Percentiles rank a stretch among this genome's conserved stretches.
Conservation (phyloP, 257 asterid species). For the Ballota nigra region DNA sequence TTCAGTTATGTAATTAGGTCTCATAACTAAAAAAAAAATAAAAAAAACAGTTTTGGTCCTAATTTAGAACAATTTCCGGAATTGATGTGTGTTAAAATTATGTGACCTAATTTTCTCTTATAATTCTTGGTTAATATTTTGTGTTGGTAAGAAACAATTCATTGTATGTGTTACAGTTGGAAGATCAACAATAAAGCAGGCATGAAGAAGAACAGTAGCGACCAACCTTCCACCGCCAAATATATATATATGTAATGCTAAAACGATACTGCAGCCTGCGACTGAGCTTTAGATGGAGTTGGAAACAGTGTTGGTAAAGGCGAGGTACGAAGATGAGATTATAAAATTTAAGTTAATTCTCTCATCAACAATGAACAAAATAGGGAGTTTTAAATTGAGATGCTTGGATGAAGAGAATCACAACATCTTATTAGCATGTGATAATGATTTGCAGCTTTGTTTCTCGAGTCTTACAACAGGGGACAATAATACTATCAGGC, state of each 20-base stretch:
- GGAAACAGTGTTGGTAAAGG: too few species aligned
- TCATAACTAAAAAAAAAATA: too few species aligned
- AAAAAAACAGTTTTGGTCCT: too few species aligned
- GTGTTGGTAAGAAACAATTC: background rate
- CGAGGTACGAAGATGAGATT: background rate
- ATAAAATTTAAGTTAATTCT: constrained; percentile 10
- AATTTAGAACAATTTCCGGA: too few species aligned
- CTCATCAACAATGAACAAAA: constrained; percentile 1
- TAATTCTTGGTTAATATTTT: background rate
- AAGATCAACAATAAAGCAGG: constrained; percentile 24
- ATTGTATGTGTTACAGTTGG: constrained; percentile 5
- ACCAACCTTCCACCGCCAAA: background rate
- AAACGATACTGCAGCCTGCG: background rate
- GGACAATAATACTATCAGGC: background rate
- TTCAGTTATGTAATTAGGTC: too few species aligned
- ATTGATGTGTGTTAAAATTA: too few species aligned
- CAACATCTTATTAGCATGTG: background rate
- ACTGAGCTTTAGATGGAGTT: background rate
- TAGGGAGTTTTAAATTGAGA: constrained; percentile 16
- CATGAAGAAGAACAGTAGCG: constrained; percentile 7
- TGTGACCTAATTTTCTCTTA: too few species aligned
- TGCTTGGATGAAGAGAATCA: constrained; percentile 20
- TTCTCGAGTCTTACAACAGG: background rate
- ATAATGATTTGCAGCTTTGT: constrained; percentile 2
- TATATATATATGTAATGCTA: background rate